These are phyloP conservation scores for Lepidopterella palustris DNA, from an alignment of 495 filamentous ascomycete species.

Conservation along the genomic window DNA sequence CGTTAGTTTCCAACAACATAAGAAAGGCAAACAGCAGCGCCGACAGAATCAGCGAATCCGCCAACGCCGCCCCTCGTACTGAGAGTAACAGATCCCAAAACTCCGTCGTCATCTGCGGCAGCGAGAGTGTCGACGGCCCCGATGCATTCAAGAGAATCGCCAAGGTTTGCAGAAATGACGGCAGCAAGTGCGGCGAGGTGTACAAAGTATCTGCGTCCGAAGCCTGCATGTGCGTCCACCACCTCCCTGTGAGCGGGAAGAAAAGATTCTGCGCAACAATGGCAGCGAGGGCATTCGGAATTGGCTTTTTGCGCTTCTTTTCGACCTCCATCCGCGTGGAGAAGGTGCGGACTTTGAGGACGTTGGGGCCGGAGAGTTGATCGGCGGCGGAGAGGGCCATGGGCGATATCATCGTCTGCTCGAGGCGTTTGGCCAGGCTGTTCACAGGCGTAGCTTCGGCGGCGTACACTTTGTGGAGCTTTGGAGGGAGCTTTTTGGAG, in stretches of 20 bases:
- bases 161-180: constrained; percentile 58
- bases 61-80: constrained; percentile 35
- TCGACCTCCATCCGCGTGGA: constrained; percentile 64
- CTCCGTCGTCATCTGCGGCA: constrained; percentile 64
- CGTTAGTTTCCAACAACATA: constrained; percentile 77
- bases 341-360: constrained; percentile 78
- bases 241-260: constrained; percentile 58
- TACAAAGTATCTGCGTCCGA: constrained; percentile 41
- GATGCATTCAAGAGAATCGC: constrained; percentile 58
- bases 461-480: constrained; percentile 49
- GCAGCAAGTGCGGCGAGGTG: constrained; percentile 54
- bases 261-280: constrained; percentile 74
- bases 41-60: constrained; percentile 58
- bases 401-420: constrained; percentile 67
- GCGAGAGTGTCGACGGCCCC: constrained; percentile 53
- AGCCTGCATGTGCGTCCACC: constrained; percentile 43
- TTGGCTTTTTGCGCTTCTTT: constrained; percentile 57
- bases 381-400: constrained; percentile 68
- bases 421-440: constrained; percentile 53
- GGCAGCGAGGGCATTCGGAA: constrained; percentile 67
- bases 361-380: constrained; percentile 65
- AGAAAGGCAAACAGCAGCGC: constrained; percentile 73
- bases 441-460: constrained; percentile 50
- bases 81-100: constrained; percentile 60
- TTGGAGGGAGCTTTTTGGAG: constrained; percentile 61